Base-by-base conservation (phyloP, 345 rosid species). In the Luvunga scandens region DNA sequence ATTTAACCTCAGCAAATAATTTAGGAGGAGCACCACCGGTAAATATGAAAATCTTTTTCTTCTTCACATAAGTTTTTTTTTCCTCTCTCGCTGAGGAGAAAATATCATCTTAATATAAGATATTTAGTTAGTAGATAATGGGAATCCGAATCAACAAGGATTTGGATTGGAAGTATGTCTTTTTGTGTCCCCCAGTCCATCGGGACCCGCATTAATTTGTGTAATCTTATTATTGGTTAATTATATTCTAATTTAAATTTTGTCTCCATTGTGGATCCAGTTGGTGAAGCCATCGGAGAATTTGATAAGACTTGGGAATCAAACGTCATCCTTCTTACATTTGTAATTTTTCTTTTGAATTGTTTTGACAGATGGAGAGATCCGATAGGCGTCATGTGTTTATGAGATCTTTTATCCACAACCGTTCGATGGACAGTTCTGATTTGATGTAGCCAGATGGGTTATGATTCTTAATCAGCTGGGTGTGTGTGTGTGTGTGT, bases 331-430 rank as follows among this genome's bases (percentile, higher is more conserved):
- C 34, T 31, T 19, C 38, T 61, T 2, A 2, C 31, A 16, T 34
- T 6, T 7, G 10, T 65, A 27, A 45, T 45, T 45, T 9, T 25
- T 36, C 57, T 28, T 2, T 22, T 73, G n/a, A 16, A 2, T 53
- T 53, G 22, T 53, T 53, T 74, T 72, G 78, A 60, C 78, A 80
- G 78, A 66, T 68, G 33, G 64, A 22, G 24, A 18, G 62, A 75
- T 60, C 24, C 9, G 36, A 80, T 12, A 69, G 57, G 34, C 57
- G 25, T 42, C 16, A 14, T 4, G 59, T 60, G 19, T 0, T 48
- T 3, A 9, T 2, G 16, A 45, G 5, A 45, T 67, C 24, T 36
- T 60, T 25, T 36, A 34, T 59, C 5, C 5, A 18, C 57, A 61
- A 62, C 27, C 39, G 7, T 19, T 21, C 0, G 77, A 60, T 60